Conservation (phyloP, 306 rosid species). For the Rosa persica region DNA sequence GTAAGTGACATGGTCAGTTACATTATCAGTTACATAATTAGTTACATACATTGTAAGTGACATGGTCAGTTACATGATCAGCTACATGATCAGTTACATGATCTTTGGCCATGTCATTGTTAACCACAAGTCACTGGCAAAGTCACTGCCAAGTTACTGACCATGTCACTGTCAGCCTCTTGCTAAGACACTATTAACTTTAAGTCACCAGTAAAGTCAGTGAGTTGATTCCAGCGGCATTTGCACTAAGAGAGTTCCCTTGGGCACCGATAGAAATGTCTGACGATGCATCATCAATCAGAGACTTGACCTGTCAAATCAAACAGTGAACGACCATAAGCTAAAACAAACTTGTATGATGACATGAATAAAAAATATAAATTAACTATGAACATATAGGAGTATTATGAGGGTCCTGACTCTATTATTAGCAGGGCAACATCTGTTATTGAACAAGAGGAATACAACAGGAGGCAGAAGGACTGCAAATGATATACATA, state of each 20-base stretch:
- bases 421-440: neutral
- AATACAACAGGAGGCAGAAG: neutral
- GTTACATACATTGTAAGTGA: too few relatives aligned
- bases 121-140: too few relatives aligned
- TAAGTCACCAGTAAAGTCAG: neutral
- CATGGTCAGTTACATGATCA: too few relatives aligned
- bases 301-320: constrained; percentile 58
- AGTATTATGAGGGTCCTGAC: neutral
- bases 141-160: too few relatives aligned
- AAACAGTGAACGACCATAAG: constrained; percentile 19
- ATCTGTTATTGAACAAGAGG: neutral
- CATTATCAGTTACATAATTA: too few relatives aligned
- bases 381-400: neutral
- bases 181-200: too few relatives aligned
- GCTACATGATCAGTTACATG: too few relatives aligned
- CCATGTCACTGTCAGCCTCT: too few relatives aligned
- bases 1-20: too few relatives aligned
- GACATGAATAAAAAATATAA: neutral
- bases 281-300: constrained; percentile 59
- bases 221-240: constrained; percentile 39
- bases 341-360: neutral
- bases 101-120: too few relatives aligned
- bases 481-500: neutral
- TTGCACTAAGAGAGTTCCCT: constrained; percentile 44
- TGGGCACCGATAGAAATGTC: constrained; percentile 43